Evolutionary conservation across 257 asterid genomes (phyloP).

Genomic region (Plantago ovata): DNA sequence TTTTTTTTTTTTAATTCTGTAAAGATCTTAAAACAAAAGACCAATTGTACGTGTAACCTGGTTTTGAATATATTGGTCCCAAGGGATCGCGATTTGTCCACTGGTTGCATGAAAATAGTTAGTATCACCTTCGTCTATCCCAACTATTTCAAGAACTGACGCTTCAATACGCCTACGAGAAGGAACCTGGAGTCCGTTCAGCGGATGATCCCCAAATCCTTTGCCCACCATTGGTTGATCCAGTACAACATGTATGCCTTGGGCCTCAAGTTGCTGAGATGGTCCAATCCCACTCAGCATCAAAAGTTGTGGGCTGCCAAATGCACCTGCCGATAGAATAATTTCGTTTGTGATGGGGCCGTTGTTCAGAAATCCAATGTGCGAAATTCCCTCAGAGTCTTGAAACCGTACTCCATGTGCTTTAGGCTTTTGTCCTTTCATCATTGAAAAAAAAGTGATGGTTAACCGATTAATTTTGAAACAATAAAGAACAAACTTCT

Average conservation of each 20-base stretch:
- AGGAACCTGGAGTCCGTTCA: slow-evolving; percentile 54
- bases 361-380: slow-evolving; percentile 39
- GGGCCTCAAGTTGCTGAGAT: slow-evolving; percentile 26
- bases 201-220: slow-evolving; percentile 81
- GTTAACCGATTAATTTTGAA: too few relatives aligned
- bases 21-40: too few relatives aligned
- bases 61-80: too few relatives aligned
- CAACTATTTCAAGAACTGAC: slow-evolving; percentile 56
- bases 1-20: too few relatives aligned
- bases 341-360: slow-evolving; percentile 37
- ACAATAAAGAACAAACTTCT: too few relatives aligned
- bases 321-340: slow-evolving; percentile 69
- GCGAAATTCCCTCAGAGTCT: slow-evolving; percentile 41
- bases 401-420: slow-evolving; percentile 50
- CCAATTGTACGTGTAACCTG: too few relatives aligned
- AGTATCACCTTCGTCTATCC: slow-evolving; percentile 39
- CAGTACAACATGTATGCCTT: slow-evolving; percentile 16
- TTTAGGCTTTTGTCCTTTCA: slow-evolving; percentile 35
- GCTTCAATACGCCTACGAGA: slow-evolving; percentile 40
- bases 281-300: slow-evolving; percentile 73
- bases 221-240: slow-evolving; percentile 69
- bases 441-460: too few relatives aligned
- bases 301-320: slow-evolving; percentile 82
- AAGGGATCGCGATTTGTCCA: slow-evolving; percentile 25
- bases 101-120: slow-evolving; percentile 58